Conservation (phyloP, 768 basidiomycete species). For the Cystofilobasidium bisporidii region DNA sequence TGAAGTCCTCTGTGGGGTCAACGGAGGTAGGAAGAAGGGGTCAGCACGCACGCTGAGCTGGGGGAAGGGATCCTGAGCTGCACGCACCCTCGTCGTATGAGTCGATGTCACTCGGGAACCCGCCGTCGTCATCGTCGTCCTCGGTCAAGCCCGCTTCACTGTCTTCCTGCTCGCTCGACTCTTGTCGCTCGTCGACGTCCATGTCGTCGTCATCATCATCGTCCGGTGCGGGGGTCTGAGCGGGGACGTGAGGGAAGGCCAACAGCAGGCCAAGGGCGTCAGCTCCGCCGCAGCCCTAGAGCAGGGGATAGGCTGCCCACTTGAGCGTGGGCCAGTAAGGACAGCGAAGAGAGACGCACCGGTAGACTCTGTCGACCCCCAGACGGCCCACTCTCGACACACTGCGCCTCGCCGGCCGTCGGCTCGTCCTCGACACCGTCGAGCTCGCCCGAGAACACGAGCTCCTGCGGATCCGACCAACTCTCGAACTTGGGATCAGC, state of each 20-base stretch:
- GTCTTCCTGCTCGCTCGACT: slow-evolving; percentile 44
- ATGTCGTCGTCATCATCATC: slow-evolving; percentile 38
- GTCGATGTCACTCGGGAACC: neutral
- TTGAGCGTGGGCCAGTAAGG: neutral
- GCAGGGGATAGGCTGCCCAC: neutral
- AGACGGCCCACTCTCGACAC: neutral
- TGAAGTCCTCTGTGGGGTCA: slow-evolving; percentile 2
- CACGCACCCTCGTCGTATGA: slow-evolving; percentile 35
- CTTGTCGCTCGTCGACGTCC: slow-evolving; percentile 42
- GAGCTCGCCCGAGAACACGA: slow-evolving; percentile 54
- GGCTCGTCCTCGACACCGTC: slow-evolving; percentile 50
- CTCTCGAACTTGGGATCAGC: too few relatives aligned
- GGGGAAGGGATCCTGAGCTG: neutral
- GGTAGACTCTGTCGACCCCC: neutral
- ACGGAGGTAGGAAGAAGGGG: neutral
- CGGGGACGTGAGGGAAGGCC: slow-evolving; percentile 32
- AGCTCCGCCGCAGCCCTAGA: slow-evolving; percentile 1
- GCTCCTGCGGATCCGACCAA: slow-evolving; percentile 30
- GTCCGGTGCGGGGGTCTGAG: slow-evolving; percentile 47
- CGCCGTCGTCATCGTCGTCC: slow-evolving; percentile 12
- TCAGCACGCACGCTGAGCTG: too few relatives aligned
- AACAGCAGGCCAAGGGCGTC: slow-evolving; percentile 33
- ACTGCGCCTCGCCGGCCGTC: neutral
- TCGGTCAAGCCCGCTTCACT: slow-evolving; percentile 65
- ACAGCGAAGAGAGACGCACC: too few relatives aligned